Percentiles rank a stretch among this genome's conserved stretches.
These are phyloP conservation scores for Pyrus bretschneideri DNA, from an alignment of 306 rosid genomes.

Conservation along the genomic window DNA sequence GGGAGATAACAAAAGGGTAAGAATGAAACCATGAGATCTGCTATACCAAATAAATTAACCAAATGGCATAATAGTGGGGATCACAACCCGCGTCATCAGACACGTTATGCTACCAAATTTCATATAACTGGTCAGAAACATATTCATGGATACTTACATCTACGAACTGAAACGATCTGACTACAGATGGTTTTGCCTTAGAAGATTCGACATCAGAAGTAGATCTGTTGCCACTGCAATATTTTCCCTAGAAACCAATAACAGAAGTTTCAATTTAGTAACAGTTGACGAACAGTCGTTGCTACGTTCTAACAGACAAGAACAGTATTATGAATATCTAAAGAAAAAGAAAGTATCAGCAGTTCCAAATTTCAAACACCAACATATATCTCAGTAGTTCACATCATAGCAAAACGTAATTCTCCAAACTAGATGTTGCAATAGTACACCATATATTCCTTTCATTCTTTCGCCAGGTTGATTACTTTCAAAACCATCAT, in stretches of 20 bases:
- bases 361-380: neutral
- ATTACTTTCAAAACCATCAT: neutral
- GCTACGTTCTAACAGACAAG: neutral
- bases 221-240: conserved; percentile 45
- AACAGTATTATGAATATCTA: neutral
- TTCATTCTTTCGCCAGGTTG: neutral
- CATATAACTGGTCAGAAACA: neutral
- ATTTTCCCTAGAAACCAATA: conserved; percentile 37
- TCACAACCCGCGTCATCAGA: neutral
- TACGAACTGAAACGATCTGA: conserved; percentile 38
- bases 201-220: conserved; percentile 52
- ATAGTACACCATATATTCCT: neutral
- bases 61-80: neutral
- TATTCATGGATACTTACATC: conserved; percentile 49
- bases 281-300: neutral
- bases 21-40: neutral
- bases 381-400: neutral
- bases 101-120: conserved; percentile 1
- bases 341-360: neutral
- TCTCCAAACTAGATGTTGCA: conserved; percentile 1
- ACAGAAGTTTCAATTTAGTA: neutral
- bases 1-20: neutral
- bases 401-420: neutral
- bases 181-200: conserved; percentile 35
- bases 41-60: neutral